These are phyloP conservation scores for Centrapalus pauciflorus DNA, from an alignment of 129 eudicot genomes.

Conservation along the genomic window DNA sequence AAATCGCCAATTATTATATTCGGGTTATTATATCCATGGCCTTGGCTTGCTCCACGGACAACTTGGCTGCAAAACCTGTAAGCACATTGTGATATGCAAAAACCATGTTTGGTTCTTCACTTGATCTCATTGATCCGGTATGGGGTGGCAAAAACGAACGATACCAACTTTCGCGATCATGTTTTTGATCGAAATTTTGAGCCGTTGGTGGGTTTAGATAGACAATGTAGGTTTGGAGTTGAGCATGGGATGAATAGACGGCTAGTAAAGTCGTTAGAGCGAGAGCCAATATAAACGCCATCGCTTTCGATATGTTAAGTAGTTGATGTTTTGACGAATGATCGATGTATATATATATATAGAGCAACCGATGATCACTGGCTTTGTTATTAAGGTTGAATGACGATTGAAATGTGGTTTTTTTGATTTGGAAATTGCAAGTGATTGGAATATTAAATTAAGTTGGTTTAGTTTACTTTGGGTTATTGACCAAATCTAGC, in stretches of 20 bases:
- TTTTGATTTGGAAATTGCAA: background rate
- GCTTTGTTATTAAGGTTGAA: too few species aligned
- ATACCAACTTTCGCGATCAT: constrained; percentile 18
- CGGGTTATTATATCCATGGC: too few species aligned
- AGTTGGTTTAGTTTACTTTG: too few species aligned
- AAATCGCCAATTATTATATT: too few species aligned
- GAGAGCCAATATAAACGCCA: background rate
- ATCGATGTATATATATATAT: too few species aligned
- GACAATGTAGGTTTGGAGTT: constrained; percentile 38
- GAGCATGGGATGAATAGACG: background rate
- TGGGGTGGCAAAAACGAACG: constrained; percentile 38
- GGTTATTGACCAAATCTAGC: too few species aligned
- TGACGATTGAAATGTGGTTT: too few species aligned
- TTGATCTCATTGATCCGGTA: background rate
- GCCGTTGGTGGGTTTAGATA: constrained; percentile 12
- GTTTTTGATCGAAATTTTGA: background rate
- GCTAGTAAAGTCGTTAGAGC: background rate
- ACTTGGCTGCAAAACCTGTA: constrained; percentile 46
- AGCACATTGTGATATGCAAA: constrained; percentile 30
- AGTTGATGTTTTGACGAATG: too few species aligned
- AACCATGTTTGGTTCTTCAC: constrained; percentile 12
- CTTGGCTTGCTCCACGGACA: constrained; percentile 27
- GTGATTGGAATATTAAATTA: too few species aligned
- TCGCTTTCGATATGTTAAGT: too few species aligned
- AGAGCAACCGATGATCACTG: too few species aligned